Percentiles rank a stretch among this genome's conserved stretches.
These are phyloP conservation scores for Pleurotus sapidus DNA, from an alignment of 768 basidiomycete genomes.

Conservation along the genomic window DNA sequence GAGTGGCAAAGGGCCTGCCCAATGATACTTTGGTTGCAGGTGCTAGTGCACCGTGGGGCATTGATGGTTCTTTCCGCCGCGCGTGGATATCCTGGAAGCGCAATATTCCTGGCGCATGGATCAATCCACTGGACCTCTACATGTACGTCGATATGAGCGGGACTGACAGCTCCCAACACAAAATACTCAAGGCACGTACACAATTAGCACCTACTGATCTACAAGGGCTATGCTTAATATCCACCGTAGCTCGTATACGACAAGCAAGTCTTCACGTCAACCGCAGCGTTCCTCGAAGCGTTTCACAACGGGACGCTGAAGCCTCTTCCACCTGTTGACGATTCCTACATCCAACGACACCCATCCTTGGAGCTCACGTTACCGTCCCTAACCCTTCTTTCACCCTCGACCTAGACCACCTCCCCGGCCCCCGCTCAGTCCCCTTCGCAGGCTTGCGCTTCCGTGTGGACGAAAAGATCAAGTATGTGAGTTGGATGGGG, in stretches of 20 bases:
- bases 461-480: constrained; percentile 45
- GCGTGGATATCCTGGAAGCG: constrained; percentile 49
- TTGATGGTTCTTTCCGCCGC: constrained; percentile 58
- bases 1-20: constrained; percentile 34
- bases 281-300: constrained; percentile 49
- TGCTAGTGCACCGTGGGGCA: constrained; percentile 49
- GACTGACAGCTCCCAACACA: constrained; percentile 49
- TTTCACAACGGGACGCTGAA: constrained; percentile 51
- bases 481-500: constrained; percentile 69
- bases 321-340: constrained; percentile 30
- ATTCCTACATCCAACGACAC: constrained; percentile 26
- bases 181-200: constrained; percentile 41
- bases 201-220: neutral
- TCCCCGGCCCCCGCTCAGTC: constrained; percentile 62
- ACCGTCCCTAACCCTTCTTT: constrained; percentile 24
- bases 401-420: constrained; percentile 56
- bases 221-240: neutral
- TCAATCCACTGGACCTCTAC: constrained; percentile 56
- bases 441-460: constrained; percentile 59
- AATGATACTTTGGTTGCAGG: constrained; percentile 50
- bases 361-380: constrained; percentile 44
- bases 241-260: constrained; percentile 51
- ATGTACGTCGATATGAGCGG: constrained; percentile 57
- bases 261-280: constrained; percentile 48
- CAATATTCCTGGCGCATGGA: constrained; percentile 46